phyloP scores from a whole-genome alignment of 768 basidiomycete species.

The Tulasnella sp. region DNA sequence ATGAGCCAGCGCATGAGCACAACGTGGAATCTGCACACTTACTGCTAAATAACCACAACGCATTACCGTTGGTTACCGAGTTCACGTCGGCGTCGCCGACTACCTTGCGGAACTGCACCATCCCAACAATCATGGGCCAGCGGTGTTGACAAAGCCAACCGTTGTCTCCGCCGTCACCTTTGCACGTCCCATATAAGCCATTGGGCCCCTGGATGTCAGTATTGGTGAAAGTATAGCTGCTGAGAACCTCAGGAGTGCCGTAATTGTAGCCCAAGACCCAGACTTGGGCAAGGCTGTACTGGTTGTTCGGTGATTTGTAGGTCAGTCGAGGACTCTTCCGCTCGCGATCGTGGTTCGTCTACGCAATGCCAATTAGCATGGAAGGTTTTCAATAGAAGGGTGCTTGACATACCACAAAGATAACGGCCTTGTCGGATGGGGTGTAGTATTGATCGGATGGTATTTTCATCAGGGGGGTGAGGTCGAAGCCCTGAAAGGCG shows the following conservation, averaged over 20 bases:
- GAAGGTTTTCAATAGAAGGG: no score
- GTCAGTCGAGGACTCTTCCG: neutral
- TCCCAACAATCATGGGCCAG: conserved; percentile 18
- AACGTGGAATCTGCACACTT: conserved; percentile 44
- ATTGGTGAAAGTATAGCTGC: conserved; percentile 35
- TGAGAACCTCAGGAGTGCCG: conserved; percentile 52
- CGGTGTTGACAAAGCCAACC: conserved; percentile 21
- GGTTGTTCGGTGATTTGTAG: conserved; percentile 3
- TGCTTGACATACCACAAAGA: no score
- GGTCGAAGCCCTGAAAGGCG: conserved; percentile 39
- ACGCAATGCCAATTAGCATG: no score
- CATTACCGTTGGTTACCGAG: conserved; percentile 46
- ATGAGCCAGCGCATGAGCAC: no score
- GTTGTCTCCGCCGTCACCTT: conserved; percentile 16
- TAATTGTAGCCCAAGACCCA: conserved; percentile 35
- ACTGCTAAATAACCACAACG: conserved; percentile 53
- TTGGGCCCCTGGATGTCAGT: conserved; percentile 50
- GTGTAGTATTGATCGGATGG: conserved; percentile 45
- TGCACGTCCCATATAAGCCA: conserved; percentile 26
- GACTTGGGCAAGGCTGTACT: conserved; percentile 2
- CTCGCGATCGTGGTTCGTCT: conserved; percentile 16
- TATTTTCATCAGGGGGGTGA: neutral
- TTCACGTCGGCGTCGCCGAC: conserved; percentile 25
- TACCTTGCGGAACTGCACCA: conserved; percentile 21
- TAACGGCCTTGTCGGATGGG: conserved; percentile 40